A percentile compares a stretch with the other conserved stretches of the same genome.
phyloP scores from a whole-genome alignment of 306 rosid species.

The Psophocarpus tetragonolobus region DNA sequence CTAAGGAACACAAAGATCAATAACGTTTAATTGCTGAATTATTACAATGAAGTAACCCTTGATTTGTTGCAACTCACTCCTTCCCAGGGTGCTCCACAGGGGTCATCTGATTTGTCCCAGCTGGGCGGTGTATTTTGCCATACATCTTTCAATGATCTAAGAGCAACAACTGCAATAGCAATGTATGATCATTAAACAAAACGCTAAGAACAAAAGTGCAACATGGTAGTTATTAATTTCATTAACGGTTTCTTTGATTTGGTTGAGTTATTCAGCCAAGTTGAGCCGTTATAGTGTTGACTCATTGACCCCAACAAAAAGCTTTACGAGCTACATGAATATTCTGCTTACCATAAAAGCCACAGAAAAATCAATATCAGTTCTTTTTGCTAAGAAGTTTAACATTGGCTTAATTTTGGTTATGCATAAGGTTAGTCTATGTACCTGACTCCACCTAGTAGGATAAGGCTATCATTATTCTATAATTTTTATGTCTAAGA shows the following conservation, averaged over 20 bases:
- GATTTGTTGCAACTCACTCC: constrained; percentile 79
- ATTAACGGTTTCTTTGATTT: not conserved
- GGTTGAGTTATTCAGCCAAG: not conserved
- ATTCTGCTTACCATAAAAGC: not conserved
- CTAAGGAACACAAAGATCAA: not conserved
- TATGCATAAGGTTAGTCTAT: not conserved
- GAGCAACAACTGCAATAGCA: constrained; percentile 56
- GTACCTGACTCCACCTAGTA: not conserved
- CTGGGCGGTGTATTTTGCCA: constrained; percentile 82
- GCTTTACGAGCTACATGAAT: not conserved
- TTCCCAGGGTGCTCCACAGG: constrained; percentile 84
- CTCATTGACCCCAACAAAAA: not conserved
- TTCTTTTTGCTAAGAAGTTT: not conserved
- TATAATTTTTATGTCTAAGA: not conserved
- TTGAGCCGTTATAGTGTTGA: not conserved
- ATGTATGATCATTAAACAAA: constrained; percentile 13
- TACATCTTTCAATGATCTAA: constrained; percentile 55
- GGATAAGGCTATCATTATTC: not conserved
- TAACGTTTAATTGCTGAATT: not conserved
- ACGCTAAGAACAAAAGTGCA: not conserved
- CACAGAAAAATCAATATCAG: not conserved
- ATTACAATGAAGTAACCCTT: constrained; percentile 84
- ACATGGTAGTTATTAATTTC: not conserved
- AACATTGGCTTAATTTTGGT: not conserved
- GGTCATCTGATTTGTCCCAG: constrained; percentile 78